Evolutionary conservation across 2,329 filamentous ascomycete genomes (phyloP).

Genomic region (Corniculantispora saksenae): DNA sequence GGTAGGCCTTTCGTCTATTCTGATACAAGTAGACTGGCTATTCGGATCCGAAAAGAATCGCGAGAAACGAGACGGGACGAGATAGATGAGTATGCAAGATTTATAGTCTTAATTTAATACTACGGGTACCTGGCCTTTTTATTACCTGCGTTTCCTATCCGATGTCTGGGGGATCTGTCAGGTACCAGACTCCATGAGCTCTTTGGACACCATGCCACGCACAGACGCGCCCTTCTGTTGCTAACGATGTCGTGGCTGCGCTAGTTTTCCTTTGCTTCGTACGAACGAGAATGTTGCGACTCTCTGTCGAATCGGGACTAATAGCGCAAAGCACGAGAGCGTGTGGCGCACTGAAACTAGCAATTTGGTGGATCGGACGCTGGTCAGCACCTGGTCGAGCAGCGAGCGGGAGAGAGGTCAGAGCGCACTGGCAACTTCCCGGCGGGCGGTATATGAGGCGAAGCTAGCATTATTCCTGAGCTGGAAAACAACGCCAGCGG

Average conservation of each 20-base stretch:
- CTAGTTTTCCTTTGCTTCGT: neutral
- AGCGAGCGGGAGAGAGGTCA: neutral
- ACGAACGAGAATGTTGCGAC: neutral
- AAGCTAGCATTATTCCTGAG: neutral
- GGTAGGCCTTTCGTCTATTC: neutral
- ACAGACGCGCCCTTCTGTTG: conserved; percentile 7
- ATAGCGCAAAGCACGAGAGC: neutral
- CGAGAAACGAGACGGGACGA: neutral
- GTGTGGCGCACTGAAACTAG: conserved; percentile 7
- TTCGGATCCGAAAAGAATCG: neutral
- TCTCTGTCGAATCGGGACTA: neutral
- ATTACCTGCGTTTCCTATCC: neutral
- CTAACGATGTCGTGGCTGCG: neutral
- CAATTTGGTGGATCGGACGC: conserved; percentile 5
- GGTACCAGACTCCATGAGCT: neutral
- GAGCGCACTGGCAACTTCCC: neutral
- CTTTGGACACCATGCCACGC: neutral
- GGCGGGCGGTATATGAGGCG: neutral
- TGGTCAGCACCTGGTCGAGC: neutral
- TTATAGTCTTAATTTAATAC: neutral
- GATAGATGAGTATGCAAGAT: neutral
- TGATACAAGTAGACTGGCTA: neutral
- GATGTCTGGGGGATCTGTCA: conserved; percentile 10
- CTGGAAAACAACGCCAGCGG: too few relatives aligned
- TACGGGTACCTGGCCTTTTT: neutral